Percentiles rank a stretch among this genome's conserved stretches.
Evolutionary conservation across 1,284 basidiomycete genomes (phyloP).

Genomic region (Pisolithus thermaeus): DNA sequence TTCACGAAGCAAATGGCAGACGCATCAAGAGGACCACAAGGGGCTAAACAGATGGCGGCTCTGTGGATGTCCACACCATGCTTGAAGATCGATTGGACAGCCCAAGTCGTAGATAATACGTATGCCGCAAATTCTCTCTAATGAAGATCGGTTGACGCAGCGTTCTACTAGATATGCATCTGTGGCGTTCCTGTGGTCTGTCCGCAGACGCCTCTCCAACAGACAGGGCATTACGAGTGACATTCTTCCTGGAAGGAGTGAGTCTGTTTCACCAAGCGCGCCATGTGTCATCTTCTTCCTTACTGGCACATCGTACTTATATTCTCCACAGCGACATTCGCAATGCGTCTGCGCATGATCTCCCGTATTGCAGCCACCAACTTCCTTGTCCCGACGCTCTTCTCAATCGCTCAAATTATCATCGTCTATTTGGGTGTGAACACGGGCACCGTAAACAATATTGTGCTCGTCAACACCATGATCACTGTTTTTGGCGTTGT

Average conservation of each 20-base stretch:
- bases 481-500: conserved; percentile 22
- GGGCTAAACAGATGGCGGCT: not conserved
- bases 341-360: conserved; percentile 12
- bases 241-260: conserved; percentile 1
- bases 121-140: not conserved
- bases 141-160: not conserved
- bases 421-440: conserved; percentile 5
- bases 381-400: conserved; percentile 17
- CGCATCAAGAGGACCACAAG: not conserved
- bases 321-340: conserved; percentile 6
- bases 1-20: conserved; percentile 9
- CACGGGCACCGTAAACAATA: conserved; percentile 2
- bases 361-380: conserved; percentile 16
- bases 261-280: not conserved
- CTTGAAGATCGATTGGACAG: conserved; percentile 18
- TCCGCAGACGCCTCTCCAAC: conserved; percentile 1
- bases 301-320: not conserved
- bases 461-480: conserved; percentile 13
- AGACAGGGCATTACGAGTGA: conserved; percentile 3
- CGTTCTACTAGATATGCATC: conserved; percentile 14
- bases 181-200: conserved; percentile 16
- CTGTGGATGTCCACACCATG: conserved; percentile 11
- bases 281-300: not conserved
- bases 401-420: conserved; percentile 14
- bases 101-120: conserved; percentile 20